Evolutionary conservation across 331 rosid species (phyloP), one percentile per base, ranked within the genome.

Genomic region (Prunus yedoensis): DNA sequence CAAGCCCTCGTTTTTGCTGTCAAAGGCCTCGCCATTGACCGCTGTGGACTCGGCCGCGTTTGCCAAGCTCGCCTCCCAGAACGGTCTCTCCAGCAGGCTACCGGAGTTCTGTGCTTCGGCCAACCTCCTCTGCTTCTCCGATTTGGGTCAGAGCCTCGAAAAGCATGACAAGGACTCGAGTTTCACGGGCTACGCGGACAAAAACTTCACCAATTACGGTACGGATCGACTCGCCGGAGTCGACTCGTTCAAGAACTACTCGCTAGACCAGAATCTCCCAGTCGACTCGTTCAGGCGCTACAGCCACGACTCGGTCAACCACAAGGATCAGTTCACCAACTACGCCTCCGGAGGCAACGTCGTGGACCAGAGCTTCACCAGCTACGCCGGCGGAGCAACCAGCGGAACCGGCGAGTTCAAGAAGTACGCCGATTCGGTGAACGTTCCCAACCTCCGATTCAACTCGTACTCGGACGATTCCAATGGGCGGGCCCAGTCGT

Each of bases 171-270:
- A 73, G 15, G 88, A 91, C 78, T 63, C 82, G 1, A 87, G 49
- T 81, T 95, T 95, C n/a, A 78, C 87, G 0, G 82, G 52, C 30
- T 95, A 92, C 71, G 1, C 27, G 1, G 52, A 79, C 79, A 77
- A 61, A 77, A 95, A 95, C 84, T 95, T 95, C 84, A 90, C 97
- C 68, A 90, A 88, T 62, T 95, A 95, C 70, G 99, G 97, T 10
- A 80, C 90, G 75, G 84, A 77, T 73, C 95, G 97, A 73, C 81
- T 83, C 67, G 91, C 88, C 0, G 98, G 99, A 0, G 0, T 64
- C 3, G 97, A 95, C 86, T 70, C 79, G 80, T 95, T 95, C 83
- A 87, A 90, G 78, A 85, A 87, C 79, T 95, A 95, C 85, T 95
- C 99, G 9, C 65, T 79, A 0, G 78, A 43, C 0, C 52, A 73